A percentile compares a stretch with the other conserved stretches of the same genome.
Evolutionary conservation across 495 filamentous ascomycete genomes (phyloP).

Genomic region (Poronia punctata): DNA sequence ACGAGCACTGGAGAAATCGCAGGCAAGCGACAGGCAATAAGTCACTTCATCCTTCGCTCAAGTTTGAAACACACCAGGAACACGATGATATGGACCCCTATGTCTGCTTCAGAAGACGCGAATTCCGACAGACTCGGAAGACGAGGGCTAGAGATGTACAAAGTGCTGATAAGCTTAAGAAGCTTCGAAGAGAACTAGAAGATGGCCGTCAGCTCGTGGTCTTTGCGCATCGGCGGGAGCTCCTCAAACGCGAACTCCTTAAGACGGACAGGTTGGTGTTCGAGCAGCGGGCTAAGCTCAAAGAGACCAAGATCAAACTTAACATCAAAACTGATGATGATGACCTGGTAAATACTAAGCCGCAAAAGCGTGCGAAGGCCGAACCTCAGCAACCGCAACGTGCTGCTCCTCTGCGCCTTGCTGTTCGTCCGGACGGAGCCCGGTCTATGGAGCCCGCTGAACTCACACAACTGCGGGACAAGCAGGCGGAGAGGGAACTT

Average conservation of each 20-base stretch:
- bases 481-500: slow-evolving; percentile 75
- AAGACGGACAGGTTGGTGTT: slow-evolving; percentile 68
- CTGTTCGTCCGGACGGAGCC: slow-evolving; percentile 59
- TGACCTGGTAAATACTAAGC: slow-evolving; percentile 87
- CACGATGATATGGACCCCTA: slow-evolving; percentile 95
- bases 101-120: slow-evolving; percentile 94
- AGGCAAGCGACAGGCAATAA: slow-evolving; percentile 59
- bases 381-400: slow-evolving; percentile 21
- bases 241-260: slow-evolving; percentile 69
- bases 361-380: slow-evolving; percentile 61
- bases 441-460: slow-evolving; percentile 61
- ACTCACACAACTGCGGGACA: slow-evolving; percentile 65
- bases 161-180: slow-evolving; percentile 88
- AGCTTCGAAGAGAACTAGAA: slow-evolving; percentile 85
- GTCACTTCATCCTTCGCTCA: slow-evolving; percentile 66
- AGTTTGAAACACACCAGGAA: slow-evolving; percentile 87
- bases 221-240: slow-evolving; percentile 69
- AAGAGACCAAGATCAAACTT: slow-evolving; percentile 79
- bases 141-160: slow-evolving; percentile 90
- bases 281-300: slow-evolving; percentile 68
- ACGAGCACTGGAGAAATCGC: slow-evolving; percentile 80
- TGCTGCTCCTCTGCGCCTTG: slow-evolving; percentile 52
- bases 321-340: slow-evolving; percentile 90
- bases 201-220: slow-evolving; percentile 74
- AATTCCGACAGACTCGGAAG: slow-evolving; percentile 89